Percentiles rank a stretch among this genome's conserved stretches.
Evolutionary conservation across 768 basidiomycete species (phyloP).

Genomic region (Leccinum rimulosum): DNA sequence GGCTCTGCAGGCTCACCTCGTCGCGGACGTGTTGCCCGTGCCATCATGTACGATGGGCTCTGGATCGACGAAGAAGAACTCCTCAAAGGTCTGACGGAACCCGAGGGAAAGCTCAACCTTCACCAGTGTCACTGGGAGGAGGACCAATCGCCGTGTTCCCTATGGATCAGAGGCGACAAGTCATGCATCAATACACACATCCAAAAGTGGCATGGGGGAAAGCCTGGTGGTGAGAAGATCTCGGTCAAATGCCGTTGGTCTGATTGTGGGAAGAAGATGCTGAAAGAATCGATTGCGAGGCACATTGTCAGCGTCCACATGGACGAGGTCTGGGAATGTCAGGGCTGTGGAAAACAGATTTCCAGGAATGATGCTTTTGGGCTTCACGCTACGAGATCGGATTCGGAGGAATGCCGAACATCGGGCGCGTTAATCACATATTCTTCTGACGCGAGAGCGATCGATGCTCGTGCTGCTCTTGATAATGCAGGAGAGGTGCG

Average conservation of each 20-base stretch:
- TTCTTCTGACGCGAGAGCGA: background rate
- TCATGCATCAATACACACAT: conserved; percentile 13
- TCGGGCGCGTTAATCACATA: conserved; percentile 13
- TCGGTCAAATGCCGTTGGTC: conserved; percentile 10
- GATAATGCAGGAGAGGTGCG: background rate
- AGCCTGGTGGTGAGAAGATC: conserved; percentile 9
- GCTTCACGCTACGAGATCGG: conserved; percentile 4
- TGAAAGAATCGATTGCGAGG: conserved; percentile 23
- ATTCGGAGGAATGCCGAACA: conserved; percentile 2
- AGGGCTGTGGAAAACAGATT: conserved; percentile 11
- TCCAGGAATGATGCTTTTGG: conserved; percentile 10
- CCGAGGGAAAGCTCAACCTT: conserved; percentile 2
- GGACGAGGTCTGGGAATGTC: conserved; percentile 14
- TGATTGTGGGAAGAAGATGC: conserved; percentile 16
- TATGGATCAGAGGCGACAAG: conserved; percentile 18
- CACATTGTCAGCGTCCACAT: conserved; percentile 20
- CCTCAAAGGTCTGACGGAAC: background rate
- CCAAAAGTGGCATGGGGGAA: conserved; percentile 19
- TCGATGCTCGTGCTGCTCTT: conserved; percentile 9
- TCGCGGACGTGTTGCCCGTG: background rate
- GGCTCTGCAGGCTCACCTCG: background rate
- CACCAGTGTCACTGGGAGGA: conserved; percentile 15
- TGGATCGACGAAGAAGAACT: conserved; percentile 17
- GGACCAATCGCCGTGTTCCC: conserved; percentile 3
- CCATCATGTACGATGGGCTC: conserved; percentile 5